phyloP scores from a whole-genome alignment of 2,329 filamentous ascomycete species.

The Ophiosphaerella narmari region DNA sequence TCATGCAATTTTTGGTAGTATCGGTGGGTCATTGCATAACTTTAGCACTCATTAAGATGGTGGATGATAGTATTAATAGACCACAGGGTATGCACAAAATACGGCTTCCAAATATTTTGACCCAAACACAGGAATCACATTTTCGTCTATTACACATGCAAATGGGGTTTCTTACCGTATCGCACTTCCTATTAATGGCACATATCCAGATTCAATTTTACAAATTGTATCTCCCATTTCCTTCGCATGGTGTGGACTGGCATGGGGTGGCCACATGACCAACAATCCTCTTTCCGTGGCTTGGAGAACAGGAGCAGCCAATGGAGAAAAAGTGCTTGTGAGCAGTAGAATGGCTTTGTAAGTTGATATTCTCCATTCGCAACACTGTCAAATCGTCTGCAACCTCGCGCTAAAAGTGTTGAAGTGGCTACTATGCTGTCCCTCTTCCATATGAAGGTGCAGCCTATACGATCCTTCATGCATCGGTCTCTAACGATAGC shows the following conservation, averaged over 20 bases:
- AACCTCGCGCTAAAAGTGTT: background rate
- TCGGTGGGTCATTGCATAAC: too few relatives aligned
- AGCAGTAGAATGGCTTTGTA: constrained; percentile 22
- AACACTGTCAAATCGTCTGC: background rate
- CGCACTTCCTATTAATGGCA: constrained; percentile 13
- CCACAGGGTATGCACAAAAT: background rate
- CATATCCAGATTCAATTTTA: constrained; percentile 19
- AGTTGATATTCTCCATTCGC: background rate
- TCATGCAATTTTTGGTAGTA: too few relatives aligned
- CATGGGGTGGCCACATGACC: constrained; percentile 27
- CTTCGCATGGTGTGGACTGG: constrained; percentile 23
- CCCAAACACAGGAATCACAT: constrained; percentile 15
- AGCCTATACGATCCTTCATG: constrained; percentile 10
- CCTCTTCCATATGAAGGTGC: constrained; percentile 62
- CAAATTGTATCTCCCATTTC: constrained; percentile 18
- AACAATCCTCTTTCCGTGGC: constrained; percentile 21
- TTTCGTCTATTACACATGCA: constrained; percentile 17
- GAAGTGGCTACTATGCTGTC: constrained; percentile 87
- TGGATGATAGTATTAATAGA: background rate
- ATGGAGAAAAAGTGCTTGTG: constrained; percentile 11
- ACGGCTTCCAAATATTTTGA: constrained; percentile 16
- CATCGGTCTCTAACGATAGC: constrained; percentile 14
- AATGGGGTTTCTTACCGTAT: constrained; percentile 22
- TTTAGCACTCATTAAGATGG: too few relatives aligned
- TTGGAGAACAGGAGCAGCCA: constrained; percentile 14